These are phyloP conservation scores for Brassica rapa DNA, from an alignment of 345 rosid genomes.

Conservation along the genomic window DNA sequence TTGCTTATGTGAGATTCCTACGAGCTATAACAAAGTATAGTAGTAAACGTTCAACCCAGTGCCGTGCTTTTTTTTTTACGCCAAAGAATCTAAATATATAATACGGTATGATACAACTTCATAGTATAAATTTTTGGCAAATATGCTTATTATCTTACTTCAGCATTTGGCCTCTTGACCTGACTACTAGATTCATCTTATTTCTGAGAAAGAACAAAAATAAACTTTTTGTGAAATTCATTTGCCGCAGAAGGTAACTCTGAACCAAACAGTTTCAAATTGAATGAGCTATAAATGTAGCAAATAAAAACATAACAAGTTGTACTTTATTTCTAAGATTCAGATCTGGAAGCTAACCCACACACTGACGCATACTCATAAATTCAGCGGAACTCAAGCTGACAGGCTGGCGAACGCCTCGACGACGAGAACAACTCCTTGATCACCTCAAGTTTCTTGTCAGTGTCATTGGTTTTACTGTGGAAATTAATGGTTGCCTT, in stretches of 20 bases:
- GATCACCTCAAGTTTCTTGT: constrained; percentile 19
- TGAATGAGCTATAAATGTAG: background rate
- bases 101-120: no score
- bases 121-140: background rate
- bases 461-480: background rate
- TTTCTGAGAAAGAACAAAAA: background rate
- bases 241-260: background rate
- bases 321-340: background rate
- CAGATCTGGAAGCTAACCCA: background rate
- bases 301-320: background rate
- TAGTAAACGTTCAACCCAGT: background rate
- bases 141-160: background rate
- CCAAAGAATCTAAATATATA: background rate
- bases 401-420: background rate
- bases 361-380: background rate
- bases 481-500: background rate
- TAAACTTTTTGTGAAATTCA: background rate
- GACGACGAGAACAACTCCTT: constrained; percentile 14
- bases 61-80: background rate
- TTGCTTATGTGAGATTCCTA: background rate
- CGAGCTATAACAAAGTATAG: background rate
- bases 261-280: background rate
- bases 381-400: background rate
- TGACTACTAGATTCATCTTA: background rate
- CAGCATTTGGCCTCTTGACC: background rate